These are phyloP conservation scores for Coniosporium tulheliwenetii DNA, from an alignment of 2,329 filamentous ascomycete species.

Conservation along the genomic window DNA sequence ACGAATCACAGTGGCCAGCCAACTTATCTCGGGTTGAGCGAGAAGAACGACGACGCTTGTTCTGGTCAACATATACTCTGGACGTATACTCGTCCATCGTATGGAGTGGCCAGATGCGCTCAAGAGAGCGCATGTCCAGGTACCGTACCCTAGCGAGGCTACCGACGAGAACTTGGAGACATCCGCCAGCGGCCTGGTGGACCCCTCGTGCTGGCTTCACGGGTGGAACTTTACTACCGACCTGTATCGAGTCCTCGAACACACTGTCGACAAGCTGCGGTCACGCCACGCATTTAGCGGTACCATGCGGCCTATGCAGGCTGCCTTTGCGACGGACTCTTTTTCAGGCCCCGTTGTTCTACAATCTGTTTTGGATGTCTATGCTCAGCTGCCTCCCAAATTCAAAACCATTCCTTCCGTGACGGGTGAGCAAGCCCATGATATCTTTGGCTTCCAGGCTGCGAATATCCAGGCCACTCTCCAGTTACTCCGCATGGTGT, in stretches of 20 bases:
- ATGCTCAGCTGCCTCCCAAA: constrained; percentile 11
- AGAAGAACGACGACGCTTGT: constrained; percentile 33
- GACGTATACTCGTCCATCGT: constrained; percentile 39
- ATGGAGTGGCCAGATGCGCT: constrained; percentile 31
- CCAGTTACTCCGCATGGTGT: constrained; percentile 31
- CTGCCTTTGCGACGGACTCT: constrained; percentile 4
- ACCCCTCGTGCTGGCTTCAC: constrained; percentile 27
- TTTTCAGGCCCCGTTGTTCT: constrained; percentile 13
- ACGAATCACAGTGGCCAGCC: constrained; percentile 37
- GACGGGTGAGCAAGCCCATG: constrained; percentile 18
- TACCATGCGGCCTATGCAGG: not conserved
- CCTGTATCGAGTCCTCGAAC: constrained; percentile 39
- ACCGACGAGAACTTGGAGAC: constrained; percentile 29
- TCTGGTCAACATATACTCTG: constrained; percentile 43
- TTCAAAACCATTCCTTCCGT: constrained; percentile 13
- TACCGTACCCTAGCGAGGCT: constrained; percentile 31
- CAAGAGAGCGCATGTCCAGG: constrained; percentile 30
- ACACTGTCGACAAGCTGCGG: constrained; percentile 22
- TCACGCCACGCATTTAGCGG: constrained; percentile 2
- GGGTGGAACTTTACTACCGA: constrained; percentile 45
- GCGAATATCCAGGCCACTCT: constrained; percentile 34
- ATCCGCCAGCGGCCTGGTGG: not conserved
- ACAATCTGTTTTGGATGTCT: constrained; percentile 12
- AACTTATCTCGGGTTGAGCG: constrained; percentile 27
- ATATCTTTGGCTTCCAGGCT: constrained; percentile 32